A percentile compares a stretch with the other conserved stretches of the same genome.
These are phyloP conservation scores for Falciphora oryzae DNA, from an alignment of 2,329 filamentous ascomycete species.

Conservation along the genomic window DNA sequence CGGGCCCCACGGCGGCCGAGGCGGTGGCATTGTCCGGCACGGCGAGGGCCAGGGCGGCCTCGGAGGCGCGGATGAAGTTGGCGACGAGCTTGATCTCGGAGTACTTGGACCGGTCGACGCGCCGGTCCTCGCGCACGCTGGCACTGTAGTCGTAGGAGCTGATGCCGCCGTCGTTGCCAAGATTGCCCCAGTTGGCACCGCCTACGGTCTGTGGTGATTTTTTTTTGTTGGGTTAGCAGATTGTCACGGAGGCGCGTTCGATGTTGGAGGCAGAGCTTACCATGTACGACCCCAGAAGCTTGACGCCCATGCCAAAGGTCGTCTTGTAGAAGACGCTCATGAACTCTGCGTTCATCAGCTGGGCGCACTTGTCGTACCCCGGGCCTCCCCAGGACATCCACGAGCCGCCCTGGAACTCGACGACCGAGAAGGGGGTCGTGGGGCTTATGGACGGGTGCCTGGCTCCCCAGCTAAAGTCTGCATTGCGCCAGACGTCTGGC, in stretches of 20 bases:
- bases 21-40: background rate
- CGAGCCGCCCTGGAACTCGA: constrained; percentile 55
- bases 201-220: constrained; percentile 50
- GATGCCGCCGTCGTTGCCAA: constrained; percentile 63
- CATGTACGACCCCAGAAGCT: constrained; percentile 72
- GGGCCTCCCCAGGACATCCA: constrained; percentile 62
- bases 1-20: background rate
- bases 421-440: constrained; percentile 20
- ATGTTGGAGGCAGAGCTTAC: background rate
- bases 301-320: constrained; percentile 57
- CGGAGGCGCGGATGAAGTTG: constrained; percentile 5
- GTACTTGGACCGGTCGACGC: constrained; percentile 50
- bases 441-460: constrained; percentile 50
- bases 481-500: background rate
- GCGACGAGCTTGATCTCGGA: constrained; percentile 56
- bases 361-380: constrained; percentile 62
- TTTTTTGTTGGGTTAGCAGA: background rate
- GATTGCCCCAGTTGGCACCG: constrained; percentile 79
- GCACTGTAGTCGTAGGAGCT: constrained; percentile 52
- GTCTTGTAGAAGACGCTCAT: constrained; percentile 78
- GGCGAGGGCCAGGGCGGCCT: background rate
- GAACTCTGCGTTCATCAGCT: constrained; percentile 66
- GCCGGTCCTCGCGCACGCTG: constrained; percentile 6
- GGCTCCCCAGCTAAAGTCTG: background rate
- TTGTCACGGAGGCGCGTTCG: background rate